phyloP scores from a whole-genome alignment of 2,329 filamentous ascomycete species.

The Pseudogymnoascus sp. region DNA sequence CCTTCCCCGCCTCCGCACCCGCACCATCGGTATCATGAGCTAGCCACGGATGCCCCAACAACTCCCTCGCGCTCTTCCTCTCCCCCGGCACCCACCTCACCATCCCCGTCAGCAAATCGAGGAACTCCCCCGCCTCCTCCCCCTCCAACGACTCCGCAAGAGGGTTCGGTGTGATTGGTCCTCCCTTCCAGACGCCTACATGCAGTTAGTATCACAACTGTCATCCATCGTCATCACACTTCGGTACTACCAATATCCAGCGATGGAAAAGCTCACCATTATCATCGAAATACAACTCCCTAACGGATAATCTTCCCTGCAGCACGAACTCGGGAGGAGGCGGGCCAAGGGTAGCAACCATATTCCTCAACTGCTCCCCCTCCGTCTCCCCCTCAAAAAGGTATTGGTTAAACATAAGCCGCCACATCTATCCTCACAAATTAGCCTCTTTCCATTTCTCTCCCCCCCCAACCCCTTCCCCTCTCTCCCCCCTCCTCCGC shows the following conservation, averaged over 20 bases:
- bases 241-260: neutral
- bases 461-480: neutral
- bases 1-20: neutral
- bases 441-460: neutral
- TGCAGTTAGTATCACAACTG: neutral
- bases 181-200: constrained; percentile 10
- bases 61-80: constrained; percentile 25
- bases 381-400: constrained; percentile 18
- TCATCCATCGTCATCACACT: neutral
- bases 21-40: neutral
- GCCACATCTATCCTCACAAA: neutral
- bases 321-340: constrained; percentile 27
- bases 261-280: constrained; percentile 4
- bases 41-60: constrained; percentile 28
- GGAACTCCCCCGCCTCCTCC: constrained; percentile 26
- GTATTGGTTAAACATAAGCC: constrained; percentile 8
- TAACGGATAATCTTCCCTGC: neutral
- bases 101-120: constrained; percentile 26
- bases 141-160: constrained; percentile 19
- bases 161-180: constrained; percentile 5
- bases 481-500: too few species aligned
- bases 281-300: constrained; percentile 9
- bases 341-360: constrained; percentile 33
- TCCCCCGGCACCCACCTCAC: constrained; percentile 28
- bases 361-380: constrained; percentile 32